Evolutionary conservation across 2,329 filamentous ascomycete genomes (phyloP).

Genomic region (Alternaria rosae): DNA sequence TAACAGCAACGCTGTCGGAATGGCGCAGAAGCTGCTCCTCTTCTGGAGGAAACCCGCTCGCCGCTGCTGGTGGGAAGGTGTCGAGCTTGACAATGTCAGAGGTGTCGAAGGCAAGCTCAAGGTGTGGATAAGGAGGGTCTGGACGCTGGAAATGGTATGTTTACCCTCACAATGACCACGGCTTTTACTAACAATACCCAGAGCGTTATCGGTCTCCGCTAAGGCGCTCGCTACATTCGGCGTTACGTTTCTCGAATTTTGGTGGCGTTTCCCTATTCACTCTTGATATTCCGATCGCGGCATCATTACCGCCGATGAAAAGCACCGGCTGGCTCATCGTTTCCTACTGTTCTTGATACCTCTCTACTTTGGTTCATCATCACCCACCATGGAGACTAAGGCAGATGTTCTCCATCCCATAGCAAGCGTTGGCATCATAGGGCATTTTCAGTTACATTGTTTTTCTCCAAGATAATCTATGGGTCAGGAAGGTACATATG

Average conservation of each 20-base stretch:
- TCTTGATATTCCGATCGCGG: constrained; percentile 12
- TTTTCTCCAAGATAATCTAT: constrained; percentile 11
- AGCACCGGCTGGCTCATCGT: constrained; percentile 18
- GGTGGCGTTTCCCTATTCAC: constrained; percentile 14
- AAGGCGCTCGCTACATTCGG: constrained; percentile 25
- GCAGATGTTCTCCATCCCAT: constrained; percentile 34
- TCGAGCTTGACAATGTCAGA: constrained; percentile 87
- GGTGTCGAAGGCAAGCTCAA: constrained; percentile 92
- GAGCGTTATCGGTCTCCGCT: constrained; percentile 88
- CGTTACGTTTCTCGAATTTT: constrained; percentile 26
- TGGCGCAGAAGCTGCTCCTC: constrained; percentile 96
- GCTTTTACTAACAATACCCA: constrained; percentile 36
- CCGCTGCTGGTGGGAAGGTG: constrained; percentile 98
- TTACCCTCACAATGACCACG: background rate
- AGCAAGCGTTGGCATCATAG: constrained; percentile 24
- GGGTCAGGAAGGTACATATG: constrained; percentile 19
- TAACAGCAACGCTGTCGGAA: constrained; percentile 82
- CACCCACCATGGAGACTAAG: constrained; percentile 10
- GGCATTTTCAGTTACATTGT: constrained; percentile 14
- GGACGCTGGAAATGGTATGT: constrained; percentile 91
- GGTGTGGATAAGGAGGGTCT: constrained; percentile 97
- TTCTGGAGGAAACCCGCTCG: constrained; percentile 98
- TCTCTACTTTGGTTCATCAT: constrained; percentile 22
- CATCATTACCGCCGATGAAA: constrained; percentile 19
- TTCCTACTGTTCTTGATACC: constrained; percentile 38